Percentiles rank a stretch among this genome's conserved stretches.
These are phyloP conservation scores for Leishmania turanica DNA, from an alignment of 208 protist species.

Conservation along the genomic window DNA sequence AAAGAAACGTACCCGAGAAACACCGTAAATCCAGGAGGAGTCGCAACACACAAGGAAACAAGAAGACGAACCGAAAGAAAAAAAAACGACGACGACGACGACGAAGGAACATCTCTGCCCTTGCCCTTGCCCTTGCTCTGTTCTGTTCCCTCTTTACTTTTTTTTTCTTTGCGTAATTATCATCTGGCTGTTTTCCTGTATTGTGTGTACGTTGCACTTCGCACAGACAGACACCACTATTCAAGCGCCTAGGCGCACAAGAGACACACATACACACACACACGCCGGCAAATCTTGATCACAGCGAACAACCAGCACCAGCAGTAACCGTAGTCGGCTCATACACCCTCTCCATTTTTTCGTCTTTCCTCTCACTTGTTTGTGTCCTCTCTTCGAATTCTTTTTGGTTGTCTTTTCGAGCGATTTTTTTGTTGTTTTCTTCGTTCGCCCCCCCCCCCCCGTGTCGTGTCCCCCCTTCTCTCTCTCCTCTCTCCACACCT, in stretches of 20 bases:
- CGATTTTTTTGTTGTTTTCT: too few species aligned
- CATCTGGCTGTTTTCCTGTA: not conserved
- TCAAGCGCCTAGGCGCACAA: not conserved
- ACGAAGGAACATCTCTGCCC: too few species aligned
- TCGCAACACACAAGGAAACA: not conserved
- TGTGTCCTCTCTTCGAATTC: not conserved
- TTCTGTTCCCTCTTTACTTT: not conserved
- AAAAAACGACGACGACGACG: too few species aligned
- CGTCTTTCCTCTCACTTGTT: not conserved
- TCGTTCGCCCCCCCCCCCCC: too few species aligned
- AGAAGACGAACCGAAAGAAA: not conserved
- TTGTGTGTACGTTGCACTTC: not conserved
- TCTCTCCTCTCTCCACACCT: not conserved
- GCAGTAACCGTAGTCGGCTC: not conserved
- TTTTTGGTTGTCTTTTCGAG: not conserved
- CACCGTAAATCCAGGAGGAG: not conserved
- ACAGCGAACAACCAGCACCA: not conserved
- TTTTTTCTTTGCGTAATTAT: not conserved
- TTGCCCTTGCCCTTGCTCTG: too few species aligned
- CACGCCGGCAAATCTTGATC: not conserved
- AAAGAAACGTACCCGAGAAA: not conserved
- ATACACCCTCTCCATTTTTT: not conserved
- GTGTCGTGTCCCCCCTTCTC: not conserved
- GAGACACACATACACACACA: too few species aligned
- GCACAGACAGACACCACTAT: not conserved